Percentiles rank a stretch among this genome's conserved stretches.
phyloP scores from a whole-genome alignment of 371 early-diverging fungal genomes.

The Rhizopus arrhizus region DNA sequence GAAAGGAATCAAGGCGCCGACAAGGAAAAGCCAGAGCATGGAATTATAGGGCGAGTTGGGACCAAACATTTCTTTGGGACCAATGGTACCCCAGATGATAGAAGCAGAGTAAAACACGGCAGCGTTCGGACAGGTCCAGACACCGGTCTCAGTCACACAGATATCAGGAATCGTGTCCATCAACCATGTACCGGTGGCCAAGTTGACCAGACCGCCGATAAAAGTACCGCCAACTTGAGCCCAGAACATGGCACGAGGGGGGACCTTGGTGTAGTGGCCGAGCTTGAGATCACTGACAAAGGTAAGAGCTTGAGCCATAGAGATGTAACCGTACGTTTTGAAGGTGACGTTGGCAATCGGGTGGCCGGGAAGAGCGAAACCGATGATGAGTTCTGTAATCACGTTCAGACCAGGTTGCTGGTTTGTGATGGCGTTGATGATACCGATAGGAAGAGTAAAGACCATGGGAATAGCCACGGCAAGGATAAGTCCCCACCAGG shows the following conservation, averaged over 20 bases:
- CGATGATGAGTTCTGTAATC: constrained; percentile 71
- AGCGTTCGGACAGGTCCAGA: constrained; percentile 68
- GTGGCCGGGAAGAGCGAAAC: constrained; percentile 65
- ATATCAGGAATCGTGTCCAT: constrained; percentile 60
- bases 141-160: constrained; percentile 51
- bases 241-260: constrained; percentile 71
- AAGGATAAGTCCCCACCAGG: constrained; percentile 73
- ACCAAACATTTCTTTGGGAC: constrained; percentile 75
- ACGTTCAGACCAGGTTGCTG: constrained; percentile 74
- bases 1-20: constrained; percentile 68
- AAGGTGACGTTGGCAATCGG: constrained; percentile 69
- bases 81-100: constrained; percentile 75
- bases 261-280: constrained; percentile 70
- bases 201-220: constrained; percentile 64
- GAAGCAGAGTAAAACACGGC: constrained; percentile 67
- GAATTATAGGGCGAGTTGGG: constrained; percentile 54
- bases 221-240: constrained; percentile 63
- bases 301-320: constrained; percentile 60
- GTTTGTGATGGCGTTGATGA: constrained; percentile 73
- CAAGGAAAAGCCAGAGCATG: constrained; percentile 62
- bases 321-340: constrained; percentile 69
- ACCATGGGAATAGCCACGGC: constrained; percentile 62
- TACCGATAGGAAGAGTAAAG: constrained; percentile 81
- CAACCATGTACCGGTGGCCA: constrained; percentile 68
- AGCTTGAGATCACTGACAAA: constrained; percentile 69